Conservation (phyloP, 371 early-diverging fungal genomes). For the Sporodiniella umbellata region DNA sequence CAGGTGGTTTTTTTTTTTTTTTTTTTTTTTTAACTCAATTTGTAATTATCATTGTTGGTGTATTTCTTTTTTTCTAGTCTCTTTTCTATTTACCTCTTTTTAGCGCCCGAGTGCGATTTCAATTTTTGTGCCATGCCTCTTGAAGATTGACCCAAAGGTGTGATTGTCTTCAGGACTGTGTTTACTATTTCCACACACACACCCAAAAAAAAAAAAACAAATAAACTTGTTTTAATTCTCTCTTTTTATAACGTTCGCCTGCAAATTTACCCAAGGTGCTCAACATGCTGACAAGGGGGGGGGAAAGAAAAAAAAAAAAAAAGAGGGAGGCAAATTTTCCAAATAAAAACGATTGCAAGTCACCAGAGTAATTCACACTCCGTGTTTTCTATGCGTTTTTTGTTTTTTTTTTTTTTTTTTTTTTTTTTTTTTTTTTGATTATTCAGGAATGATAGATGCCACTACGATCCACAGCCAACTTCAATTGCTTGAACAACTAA, state of each 20-base stretch:
- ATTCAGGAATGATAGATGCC: constrained; percentile 1
- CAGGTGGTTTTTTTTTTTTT: neutral
- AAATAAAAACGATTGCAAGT: neutral
- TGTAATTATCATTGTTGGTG: no score
- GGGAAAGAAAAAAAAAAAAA: neutral
- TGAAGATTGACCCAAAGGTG: constrained; percentile 31
- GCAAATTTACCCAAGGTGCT: neutral
- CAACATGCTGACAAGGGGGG: neutral
- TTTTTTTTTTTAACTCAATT: neutral
- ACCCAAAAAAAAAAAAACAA: no score
- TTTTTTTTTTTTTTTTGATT: neutral
- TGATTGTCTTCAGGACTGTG: constrained; percentile 13
- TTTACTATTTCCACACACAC: no score
- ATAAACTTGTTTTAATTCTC: no score
- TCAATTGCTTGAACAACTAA: constrained; percentile 11
- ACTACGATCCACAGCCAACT: constrained; percentile 9
- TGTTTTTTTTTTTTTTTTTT: constrained; percentile 2
- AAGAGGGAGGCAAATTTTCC: no score
- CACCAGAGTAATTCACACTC: neutral
- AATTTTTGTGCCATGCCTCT: constrained; percentile 43
- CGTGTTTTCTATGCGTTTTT: no score
- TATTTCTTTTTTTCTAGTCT: neutral
- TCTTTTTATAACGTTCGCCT: no score
- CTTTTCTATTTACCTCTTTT: constrained; percentile 45
- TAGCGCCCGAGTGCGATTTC: constrained; percentile 52